Base-by-base conservation (phyloP, 2,329 filamentous ascomycete genomes). In the Fusarium sp. region DNA sequence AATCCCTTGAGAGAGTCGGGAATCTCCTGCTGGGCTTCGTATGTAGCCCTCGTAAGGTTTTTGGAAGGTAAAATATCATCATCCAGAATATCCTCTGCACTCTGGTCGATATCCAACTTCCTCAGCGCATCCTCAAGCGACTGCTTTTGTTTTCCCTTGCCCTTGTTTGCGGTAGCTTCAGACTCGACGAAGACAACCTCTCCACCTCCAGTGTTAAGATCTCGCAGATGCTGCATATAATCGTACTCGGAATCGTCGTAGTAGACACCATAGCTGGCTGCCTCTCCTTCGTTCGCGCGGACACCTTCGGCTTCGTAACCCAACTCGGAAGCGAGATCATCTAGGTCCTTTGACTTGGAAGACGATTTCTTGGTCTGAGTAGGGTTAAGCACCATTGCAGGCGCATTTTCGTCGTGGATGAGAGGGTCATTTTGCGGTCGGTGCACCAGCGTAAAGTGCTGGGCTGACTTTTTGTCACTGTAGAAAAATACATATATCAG, bases 171-270 rank as follows among this genome's bases (percentile, higher is more conserved):
- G n/a, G 85, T 79, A 15, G 84, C 81, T 55, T 88, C 87, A n/a
- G 88, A 86, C 73, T 98, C 94, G 42, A 99, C 87, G 77, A 97
- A 98, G 50, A 95, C 90, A 30, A 91, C 89, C 59, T 94, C 91
- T 30, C 92, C 92, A 25, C 89, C 89, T 8, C 88, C 93, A 45
- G 84, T 81, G 61, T 91, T 91, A n/a, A 99, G 83, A 75, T 98
- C 96, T 59, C 94, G 92, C 86, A 99, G 85, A 81, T 99, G 96
- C 81, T 99, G 96, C 96, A 99, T 99, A 83, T 99, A 99, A 81
- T 99, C 96, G 82, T 99, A 99, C 77, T 93, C 89, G 71, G 93
- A 92, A 82, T 99, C 96, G 81, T 99, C 97, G 80, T 88, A 99
- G 85, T 92, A 99, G 71, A 99, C 89, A 70, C 96, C 96, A 81